Evolutionary conservation across 208 protist species (phyloP), one percentile per base, ranked within the genome.

Genomic region (Acanthamoeba royreba): DNA sequence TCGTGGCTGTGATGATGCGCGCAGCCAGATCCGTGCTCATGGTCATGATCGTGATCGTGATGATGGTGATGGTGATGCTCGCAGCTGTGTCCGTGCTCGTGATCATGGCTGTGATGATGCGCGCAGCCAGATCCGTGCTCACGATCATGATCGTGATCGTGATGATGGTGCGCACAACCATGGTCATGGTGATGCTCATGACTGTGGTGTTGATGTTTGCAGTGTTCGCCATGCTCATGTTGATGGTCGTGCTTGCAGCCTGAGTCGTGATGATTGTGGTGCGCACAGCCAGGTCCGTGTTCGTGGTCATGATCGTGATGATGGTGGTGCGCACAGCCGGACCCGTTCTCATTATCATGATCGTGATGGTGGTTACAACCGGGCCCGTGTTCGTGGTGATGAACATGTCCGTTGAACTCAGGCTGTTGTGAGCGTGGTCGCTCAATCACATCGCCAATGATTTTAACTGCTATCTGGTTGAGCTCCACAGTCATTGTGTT

Each of bases 401-500:
- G 19, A 40, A 35, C 8, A 15, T 83, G 38, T 5, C 0, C 72
- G 35, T 52, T 19, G 58, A 11, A 28, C 5, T 69, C 58, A 28
- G 25, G 58, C 11, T 7, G 58, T 7, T 25, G n/a, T 25, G 49
- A 25, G 9, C 7, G 58, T 28, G 72, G 72, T 19, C 72, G 72
- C 3, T 83, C 43, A n/a, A 83, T n/a, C 8, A 90, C 83, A 35
- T 90, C 52, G 52, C 83, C 47, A 11, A 69, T 42, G 47, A 90
- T 52, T 31, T 63, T 90, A 42, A 90, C 35, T 9, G 47, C 83
- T 17, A 69, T 43, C 53, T 58, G 53, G 22, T 90, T 43, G n/a
- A 90, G 35, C 49, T 90, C 83, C 47, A 90, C 47, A 15, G 53
- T 69, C 83, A 90, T 90, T 5, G 83, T 40, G 83, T 90, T 90